These are phyloP conservation scores for Exophiala aquamarina DNA, from an alignment of 2,329 filamentous ascomycete genomes.

Conservation along the genomic window DNA sequence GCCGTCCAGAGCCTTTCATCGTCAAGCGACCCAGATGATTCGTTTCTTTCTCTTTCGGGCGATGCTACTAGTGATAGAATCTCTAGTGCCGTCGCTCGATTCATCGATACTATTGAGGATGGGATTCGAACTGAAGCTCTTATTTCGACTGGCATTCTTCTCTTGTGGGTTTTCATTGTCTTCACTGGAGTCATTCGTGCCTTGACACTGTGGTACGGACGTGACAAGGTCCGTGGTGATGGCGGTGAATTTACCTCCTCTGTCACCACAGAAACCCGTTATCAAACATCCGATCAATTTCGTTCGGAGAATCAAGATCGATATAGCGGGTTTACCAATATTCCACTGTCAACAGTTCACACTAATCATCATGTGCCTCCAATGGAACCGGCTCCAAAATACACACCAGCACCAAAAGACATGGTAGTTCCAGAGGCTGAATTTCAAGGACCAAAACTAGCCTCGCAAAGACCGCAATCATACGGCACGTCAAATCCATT, in stretches of 20 bases:
- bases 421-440: conserved; percentile 24
- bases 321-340: conserved; percentile 35
- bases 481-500: conserved; percentile 29
- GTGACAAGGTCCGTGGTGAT: conserved; percentile 62
- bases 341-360: conserved; percentile 37
- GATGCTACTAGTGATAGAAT: conserved; percentile 77
- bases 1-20: conserved; percentile 58
- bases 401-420: conserved; percentile 24
- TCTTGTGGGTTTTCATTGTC: conserved; percentile 75
- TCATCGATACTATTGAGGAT: conserved; percentile 66
- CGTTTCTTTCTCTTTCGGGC: conserved; percentile 77
- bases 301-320: conserved; percentile 28
- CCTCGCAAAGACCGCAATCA: conserved; percentile 41
- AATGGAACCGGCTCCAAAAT: conserved; percentile 28
- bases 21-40: conserved; percentile 53
- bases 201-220: conserved; percentile 58
- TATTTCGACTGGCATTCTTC: conserved; percentile 71
- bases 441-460: conserved; percentile 43
- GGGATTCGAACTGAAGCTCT: conserved; percentile 74
- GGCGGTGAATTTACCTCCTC: conserved; percentile 45
- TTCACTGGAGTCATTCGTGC: conserved; percentile 72
- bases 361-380: conserved; percentile 19
- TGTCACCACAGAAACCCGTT: conserved; percentile 10
- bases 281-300: conserved; percentile 6
- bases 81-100: conserved; percentile 69